Percentiles rank a stretch among this genome's conserved stretches.
phyloP scores from a whole-genome alignment of 192 early-diverging fungal genomes.

The Oehlia diaphana region DNA sequence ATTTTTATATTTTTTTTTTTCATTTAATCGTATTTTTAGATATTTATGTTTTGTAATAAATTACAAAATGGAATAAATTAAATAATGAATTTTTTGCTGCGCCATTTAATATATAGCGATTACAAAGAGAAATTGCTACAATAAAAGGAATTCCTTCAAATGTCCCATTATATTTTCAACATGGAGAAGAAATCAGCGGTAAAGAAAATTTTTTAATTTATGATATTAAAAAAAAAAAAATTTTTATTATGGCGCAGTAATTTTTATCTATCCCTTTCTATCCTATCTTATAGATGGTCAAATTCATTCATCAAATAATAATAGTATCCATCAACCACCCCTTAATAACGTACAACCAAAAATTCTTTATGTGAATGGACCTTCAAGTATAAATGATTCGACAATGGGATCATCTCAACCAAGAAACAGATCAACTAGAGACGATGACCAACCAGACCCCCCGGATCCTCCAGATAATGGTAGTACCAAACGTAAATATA shows the following conservation, averaged over 20 bases:
- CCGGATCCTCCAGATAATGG: not conserved
- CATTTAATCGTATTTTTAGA: too few relatives aligned
- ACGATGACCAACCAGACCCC: not conserved
- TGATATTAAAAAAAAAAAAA: too few relatives aligned
- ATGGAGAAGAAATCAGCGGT: not conserved
- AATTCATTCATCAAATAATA: too few relatives aligned
- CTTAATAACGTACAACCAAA: not conserved
- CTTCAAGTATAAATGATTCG: not conserved
- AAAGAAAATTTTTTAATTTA: too few relatives aligned
- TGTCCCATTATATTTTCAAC: slow-evolving; percentile 31
- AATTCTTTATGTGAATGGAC: not conserved
- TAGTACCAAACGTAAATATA: slow-evolving; percentile 43
- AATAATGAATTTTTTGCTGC: not conserved
- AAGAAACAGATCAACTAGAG: not conserved
- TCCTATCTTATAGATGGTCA: too few relatives aligned
- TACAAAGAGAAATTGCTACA: slow-evolving; percentile 41
- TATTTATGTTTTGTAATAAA: too few relatives aligned
- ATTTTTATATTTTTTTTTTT: too few relatives aligned
- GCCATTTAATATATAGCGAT: slow-evolving; percentile 25
- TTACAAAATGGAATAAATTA: too few relatives aligned
- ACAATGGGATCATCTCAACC: not conserved
- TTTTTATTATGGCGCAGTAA: not conserved
- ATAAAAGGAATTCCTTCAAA: slow-evolving; percentile 34
- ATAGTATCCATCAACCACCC: not conserved
- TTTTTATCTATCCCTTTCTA: not conserved